Base-by-base conservation (phyloP, 1,284 basidiomycete species). In the Ustilago trichophora region DNA sequence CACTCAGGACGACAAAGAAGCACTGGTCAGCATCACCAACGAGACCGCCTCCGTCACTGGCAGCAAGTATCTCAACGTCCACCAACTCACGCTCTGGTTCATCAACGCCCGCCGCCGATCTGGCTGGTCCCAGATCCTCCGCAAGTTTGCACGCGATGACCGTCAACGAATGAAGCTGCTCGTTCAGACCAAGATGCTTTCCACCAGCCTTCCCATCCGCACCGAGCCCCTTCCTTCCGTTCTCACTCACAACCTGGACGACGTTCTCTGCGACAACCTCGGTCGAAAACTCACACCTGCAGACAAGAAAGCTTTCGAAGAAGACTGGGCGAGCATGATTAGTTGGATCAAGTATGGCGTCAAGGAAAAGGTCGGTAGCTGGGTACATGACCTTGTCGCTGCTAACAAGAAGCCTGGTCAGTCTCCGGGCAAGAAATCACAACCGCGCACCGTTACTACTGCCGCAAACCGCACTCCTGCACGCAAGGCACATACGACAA, bases 51-150 rank as follows among this genome's bases (percentile, higher is more conserved):
- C 32, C 12, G 8, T 12, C 11, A n/a, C 19, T 19, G 16, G 31
- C 2, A 45, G 60, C 16, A n/a, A 21, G 3, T 12, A 21, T 0
- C 44, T 75, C 6, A 21, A 29, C 2, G 21, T 58, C 29, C 33
- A 59, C 32, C 76, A 77, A 32, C 68, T 71, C 40, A 64, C 59
- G 6, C 62, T 79, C 0, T 81, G 79, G 79, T 81, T 77, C 66
- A 81, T 77, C 55, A 81, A 81, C 49, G 65, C 72, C 15, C 75
- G 79, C 37, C 71, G 79, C 7, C 75, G 79, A 13, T 75, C 65
- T 6, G 76, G 76, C 15, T 81, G 78, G 76, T 75, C 76, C 3
- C 16, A 48, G 12, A 78, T 78, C 50, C 41, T 60, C 3, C 65
- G 63, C 18, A 58, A 57, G 11, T 80, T 67, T 24, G 72, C 72